Evolutionary conservation across 139 green algal species (phyloP), one percentile per base, ranked within the genome.

Genomic region (Closterium sp.): DNA sequence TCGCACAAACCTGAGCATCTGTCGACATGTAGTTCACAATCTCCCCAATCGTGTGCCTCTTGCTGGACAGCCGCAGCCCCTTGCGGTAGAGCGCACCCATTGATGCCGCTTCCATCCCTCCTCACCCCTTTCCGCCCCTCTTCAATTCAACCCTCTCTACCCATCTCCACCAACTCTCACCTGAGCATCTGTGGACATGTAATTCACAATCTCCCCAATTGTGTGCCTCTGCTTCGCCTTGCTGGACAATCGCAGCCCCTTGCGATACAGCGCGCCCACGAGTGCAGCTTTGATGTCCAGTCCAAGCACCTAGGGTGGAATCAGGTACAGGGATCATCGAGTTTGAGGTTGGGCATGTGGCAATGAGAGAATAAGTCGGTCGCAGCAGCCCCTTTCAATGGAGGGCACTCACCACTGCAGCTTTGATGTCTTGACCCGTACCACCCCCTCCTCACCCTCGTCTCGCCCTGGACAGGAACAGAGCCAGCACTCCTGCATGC

Each of bases 121-220:
- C 38, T 73, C 50, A 73, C 50, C 50, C 50, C 50, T 73, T 11
- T 73, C 50, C 50, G 24, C 50, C 50, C 50, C 13, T 73, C 17
- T 22, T 9, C 9, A 73, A 9, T n/a, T 62, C 42, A 73, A 9
- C 50, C 50, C 50, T 17, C 50, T 73, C 50, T 11, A 73, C 50
- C 50, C 50, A 6, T 73, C 17, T 22, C 13, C 9, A 21, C 50
- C 50, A 2, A 11, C 4, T 21, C 50, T 3, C 29, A 90, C 88
- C 88, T 90, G 88, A 19, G 88, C 88, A 31, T 90, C 88, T 13
- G 88, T 90, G 3, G 38, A 86, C 88, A 90, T 90, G 29, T 89
- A 42, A 9, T 92, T 92, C 10, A 92, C 89, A 42, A 92, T 92
- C 89, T 88, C 89, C 42, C 50, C 50, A 5, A 73, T 73, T 0